Base-by-base conservation (phyloP, 768 basidiomycete species). In the Zangia roseola region DNA sequence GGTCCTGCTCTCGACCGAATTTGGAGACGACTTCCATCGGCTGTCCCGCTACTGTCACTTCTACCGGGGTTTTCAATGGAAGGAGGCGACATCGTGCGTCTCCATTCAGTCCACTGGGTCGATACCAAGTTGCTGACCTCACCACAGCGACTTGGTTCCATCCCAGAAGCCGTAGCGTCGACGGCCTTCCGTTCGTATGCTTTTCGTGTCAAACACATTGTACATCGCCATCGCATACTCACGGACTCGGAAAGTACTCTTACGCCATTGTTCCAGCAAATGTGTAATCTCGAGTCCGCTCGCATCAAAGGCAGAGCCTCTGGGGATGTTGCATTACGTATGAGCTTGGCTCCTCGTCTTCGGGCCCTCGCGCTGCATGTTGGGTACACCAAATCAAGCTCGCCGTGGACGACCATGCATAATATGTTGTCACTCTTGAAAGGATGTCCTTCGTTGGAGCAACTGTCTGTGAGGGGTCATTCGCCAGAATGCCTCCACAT, bases 1-100 rank as follows among this genome's bases (percentile, higher is more conserved):
- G 71, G 74, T 26, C 78, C 77, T 25, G 75, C 78, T 14, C 50
- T 80, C 14, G 77, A 81, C 57, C 55, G 63, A 25, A 49, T 78
- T 14, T 81, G 78, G 78, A 55, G 62, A 48, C 65, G 64, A 26
- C 59, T 80, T 20, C 54, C 68, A 23, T 77, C 74, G 20, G 60
- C 74, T 14, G 53, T 54, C 17, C 78, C 78, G 26, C 56, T 80
- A 28, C 56, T 80, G 5, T 56, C 65, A 36, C 63, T 80, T 37
- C 49, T 65, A 20, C 64, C 63, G 19, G 49, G 50, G 8, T 58
- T 53, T 31, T 62, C 40, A 2, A 33, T 54, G 26, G 43, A 49
- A 25, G 46, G 40, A 4, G 31, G 41, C 19, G 21, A 4, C n/a
- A 49, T 60, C 24, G 63, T 65, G 36, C 16, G 51, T 52, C 2